phyloP scores from a whole-genome alignment of 2,329 filamentous ascomycete genomes.

The Colletotrichum tofieldiae region DNA sequence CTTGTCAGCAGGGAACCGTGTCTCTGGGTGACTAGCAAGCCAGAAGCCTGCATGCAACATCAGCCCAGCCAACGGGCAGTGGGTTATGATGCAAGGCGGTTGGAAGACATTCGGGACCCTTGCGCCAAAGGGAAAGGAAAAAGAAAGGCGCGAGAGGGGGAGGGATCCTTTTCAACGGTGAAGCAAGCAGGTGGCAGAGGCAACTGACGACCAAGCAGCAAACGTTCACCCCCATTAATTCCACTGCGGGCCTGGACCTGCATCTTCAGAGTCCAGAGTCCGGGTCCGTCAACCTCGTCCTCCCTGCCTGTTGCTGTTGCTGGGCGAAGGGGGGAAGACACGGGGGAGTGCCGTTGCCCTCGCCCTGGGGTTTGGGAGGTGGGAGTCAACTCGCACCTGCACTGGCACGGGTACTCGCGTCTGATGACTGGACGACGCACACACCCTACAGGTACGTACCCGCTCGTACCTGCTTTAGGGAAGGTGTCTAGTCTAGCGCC shows the following conservation, averaged over 20 bases:
- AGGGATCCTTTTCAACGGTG: background rate
- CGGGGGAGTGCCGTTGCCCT: slow-evolving; percentile 3
- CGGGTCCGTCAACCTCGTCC: background rate
- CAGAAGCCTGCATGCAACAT: background rate
- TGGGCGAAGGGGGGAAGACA: background rate
- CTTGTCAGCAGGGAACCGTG: slow-evolving; percentile 24
- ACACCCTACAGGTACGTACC: background rate
- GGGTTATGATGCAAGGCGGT: slow-evolving; percentile 25
- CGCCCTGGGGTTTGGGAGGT: background rate
- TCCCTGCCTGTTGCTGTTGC: background rate
- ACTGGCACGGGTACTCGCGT: background rate
- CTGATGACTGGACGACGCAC: background rate
- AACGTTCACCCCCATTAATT: background rate
- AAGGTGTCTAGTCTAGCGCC: slow-evolving; percentile 3
- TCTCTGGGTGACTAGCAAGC: slow-evolving; percentile 6
- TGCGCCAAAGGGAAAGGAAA: slow-evolving; percentile 19
- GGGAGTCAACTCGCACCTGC: background rate
- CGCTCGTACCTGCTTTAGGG: background rate
- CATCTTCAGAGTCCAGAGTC: background rate
- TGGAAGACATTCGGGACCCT: slow-evolving; percentile 24
- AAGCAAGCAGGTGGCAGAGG: slow-evolving; percentile 5
- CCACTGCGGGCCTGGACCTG: background rate
- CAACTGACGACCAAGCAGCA: slow-evolving; percentile 1
- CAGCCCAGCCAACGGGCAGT: background rate
- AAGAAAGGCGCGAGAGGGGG: slow-evolving; percentile 14